phyloP scores from a whole-genome alignment of 2,329 filamentous ascomycete species.

The Incumbomyces delicatus region DNA sequence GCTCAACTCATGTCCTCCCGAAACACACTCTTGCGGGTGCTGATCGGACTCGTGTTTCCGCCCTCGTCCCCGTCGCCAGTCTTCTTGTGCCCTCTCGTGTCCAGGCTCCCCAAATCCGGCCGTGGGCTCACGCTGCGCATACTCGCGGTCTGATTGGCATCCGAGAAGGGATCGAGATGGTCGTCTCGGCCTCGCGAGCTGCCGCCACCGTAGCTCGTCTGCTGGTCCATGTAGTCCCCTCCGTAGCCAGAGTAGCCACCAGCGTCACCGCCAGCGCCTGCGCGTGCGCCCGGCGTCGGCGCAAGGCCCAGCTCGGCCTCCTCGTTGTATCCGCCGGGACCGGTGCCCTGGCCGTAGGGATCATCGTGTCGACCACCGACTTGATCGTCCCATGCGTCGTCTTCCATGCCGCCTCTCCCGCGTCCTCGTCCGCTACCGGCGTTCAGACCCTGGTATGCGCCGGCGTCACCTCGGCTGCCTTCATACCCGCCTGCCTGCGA shows the following conservation, averaged over 20 bases:
- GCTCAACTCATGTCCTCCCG: constrained; percentile 11
- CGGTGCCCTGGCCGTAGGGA: constrained; percentile 31
- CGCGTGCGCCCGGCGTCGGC: constrained; percentile 23
- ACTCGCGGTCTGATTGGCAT: constrained; percentile 54
- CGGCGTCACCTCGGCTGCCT: constrained; percentile 35
- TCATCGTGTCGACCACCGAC: constrained; percentile 63
- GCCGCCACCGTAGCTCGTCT: constrained; percentile 28
- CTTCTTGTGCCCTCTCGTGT: constrained; percentile 24
- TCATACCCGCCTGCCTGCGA: constrained; percentile 61
- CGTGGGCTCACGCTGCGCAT: constrained; percentile 64
- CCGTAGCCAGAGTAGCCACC: constrained; percentile 32
- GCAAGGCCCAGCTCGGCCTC: constrained; percentile 59
- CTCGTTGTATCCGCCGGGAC: constrained; percentile 52
- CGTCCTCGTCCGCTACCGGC: constrained; percentile 33
- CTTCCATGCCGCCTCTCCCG: constrained; percentile 56
- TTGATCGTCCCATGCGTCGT: constrained; percentile 76
- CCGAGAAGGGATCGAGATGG: constrained; percentile 59
- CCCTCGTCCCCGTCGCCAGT: constrained; percentile 29
- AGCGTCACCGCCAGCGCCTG: constrained; percentile 21
- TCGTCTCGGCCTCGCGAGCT: constrained; percentile 35
- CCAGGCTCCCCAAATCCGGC: constrained; percentile 46
- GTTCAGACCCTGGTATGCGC: constrained; percentile 21
- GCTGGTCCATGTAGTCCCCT: constrained; percentile 30
- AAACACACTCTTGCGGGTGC: constrained; percentile 21
- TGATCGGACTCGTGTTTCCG: constrained; percentile 18